phyloP scores from a whole-genome alignment of 139 green algal species.

The Coelastrella sp. region DNA sequence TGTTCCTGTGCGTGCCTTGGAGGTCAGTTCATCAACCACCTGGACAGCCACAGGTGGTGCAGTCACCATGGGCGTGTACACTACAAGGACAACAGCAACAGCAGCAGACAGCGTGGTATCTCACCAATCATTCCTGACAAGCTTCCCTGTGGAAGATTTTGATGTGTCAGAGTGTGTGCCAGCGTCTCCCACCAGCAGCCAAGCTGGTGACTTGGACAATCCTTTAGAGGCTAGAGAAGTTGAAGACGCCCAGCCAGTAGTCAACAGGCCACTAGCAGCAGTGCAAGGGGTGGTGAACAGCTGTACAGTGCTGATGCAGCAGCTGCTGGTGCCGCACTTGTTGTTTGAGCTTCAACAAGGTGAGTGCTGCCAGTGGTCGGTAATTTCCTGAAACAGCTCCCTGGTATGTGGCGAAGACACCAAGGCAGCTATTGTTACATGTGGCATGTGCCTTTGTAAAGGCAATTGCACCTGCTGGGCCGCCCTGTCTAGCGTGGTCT shows the following conservation, averaged over 20 bases:
- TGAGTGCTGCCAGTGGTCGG: no score
- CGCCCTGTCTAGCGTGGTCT: no score
- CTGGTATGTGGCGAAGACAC: no score
- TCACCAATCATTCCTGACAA: background rate
- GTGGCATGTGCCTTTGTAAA: no score
- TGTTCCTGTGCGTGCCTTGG: background rate
- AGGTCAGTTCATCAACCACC: background rate
- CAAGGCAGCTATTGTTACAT: no score
- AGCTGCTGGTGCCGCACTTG: constrained; percentile 20
- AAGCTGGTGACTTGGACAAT: background rate
- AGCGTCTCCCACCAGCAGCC: constrained; percentile 11
- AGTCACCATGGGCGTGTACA: background rate
- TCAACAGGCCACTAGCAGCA: background rate
- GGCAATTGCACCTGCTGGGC: no score
- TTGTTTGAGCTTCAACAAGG: background rate
- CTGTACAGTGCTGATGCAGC: background rate
- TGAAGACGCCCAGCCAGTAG: background rate
- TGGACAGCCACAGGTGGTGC: background rate
- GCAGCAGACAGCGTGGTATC: background rate
- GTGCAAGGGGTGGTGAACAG: constrained; percentile 3
- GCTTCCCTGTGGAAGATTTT: constrained; percentile 37
- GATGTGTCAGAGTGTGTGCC: background rate
- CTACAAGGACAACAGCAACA: background rate
- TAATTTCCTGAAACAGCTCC: no score
- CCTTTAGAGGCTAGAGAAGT: background rate